Evolutionary conservation across 352 stramenopile genomes (phyloP).

Genomic region (Phytophthora agathidicida): DNA sequence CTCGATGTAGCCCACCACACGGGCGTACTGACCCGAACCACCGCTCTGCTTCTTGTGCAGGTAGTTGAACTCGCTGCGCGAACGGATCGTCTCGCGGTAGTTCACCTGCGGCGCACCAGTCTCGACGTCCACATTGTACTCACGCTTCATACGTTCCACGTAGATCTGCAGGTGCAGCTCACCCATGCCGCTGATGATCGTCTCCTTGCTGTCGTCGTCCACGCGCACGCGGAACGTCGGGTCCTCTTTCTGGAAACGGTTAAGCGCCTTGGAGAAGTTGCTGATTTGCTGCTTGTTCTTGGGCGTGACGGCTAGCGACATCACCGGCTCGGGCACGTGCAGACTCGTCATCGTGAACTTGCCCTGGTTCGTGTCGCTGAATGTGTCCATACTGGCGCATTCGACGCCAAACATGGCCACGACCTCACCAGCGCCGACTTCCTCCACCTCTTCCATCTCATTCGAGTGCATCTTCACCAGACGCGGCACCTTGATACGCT

Average conservation of each 20-base stretch:
- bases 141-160: conserved; percentile 98
- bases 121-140: conserved; percentile 96
- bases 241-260: conserved; percentile 98
- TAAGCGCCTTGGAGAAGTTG: conserved; percentile 96
- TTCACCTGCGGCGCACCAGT: conserved; percentile 96
- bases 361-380: conserved; percentile 88
- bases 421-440: conserved; percentile 95
- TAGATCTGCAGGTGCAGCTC: conserved; percentile 99
- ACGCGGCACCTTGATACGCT: conserved; percentile 95
- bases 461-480: conserved; percentile 99
- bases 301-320: conserved; percentile 97
- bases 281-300: conserved; percentile 94
- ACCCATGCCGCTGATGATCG: conserved; percentile 99
- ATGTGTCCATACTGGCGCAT: conserved; percentile 99
- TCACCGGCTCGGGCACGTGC: conserved; percentile 98
- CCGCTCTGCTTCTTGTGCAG: conserved; percentile 99
- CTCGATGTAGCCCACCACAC: conserved; percentile 98
- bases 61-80: conserved; percentile 97
- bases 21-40: conserved; percentile 96
- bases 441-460: conserved; percentile 99
- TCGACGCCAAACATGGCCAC: conserved; percentile 99
- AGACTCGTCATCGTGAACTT: conserved; percentile 97
- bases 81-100: conserved; percentile 98
- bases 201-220: conserved; percentile 98
- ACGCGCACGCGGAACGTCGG: conserved; percentile 97